Evolutionary conservation across 768 basidiomycete genomes (phyloP).

Genomic region (Lactarius sanguifluus): DNA sequence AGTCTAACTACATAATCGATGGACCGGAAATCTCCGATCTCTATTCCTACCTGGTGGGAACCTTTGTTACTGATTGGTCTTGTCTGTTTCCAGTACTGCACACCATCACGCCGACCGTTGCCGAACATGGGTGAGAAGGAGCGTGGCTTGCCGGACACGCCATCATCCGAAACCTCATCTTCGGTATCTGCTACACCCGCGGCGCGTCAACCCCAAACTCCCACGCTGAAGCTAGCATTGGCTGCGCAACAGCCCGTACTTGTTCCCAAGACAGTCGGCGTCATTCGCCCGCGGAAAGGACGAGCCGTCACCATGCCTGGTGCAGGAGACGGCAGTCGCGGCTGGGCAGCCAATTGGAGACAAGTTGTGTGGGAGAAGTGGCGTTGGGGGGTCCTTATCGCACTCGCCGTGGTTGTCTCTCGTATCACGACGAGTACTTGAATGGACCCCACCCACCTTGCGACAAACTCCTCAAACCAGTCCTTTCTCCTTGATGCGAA

Average conservation of each 20-base stretch:
- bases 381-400: slow-evolving; percentile 79
- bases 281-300: slow-evolving; percentile 27
- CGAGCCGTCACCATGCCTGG: slow-evolving; percentile 28
- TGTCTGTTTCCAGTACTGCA: slow-evolving; percentile 58
- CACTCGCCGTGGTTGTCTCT: slow-evolving; percentile 74
- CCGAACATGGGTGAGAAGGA: slow-evolving; percentile 94
- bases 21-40: slow-evolving; percentile 7
- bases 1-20: slow-evolving; percentile 14
- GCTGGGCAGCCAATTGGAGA: slow-evolving; percentile 62
- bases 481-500: background rate
- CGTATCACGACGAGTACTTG: slow-evolving; percentile 56
- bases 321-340: slow-evolving; percentile 37
- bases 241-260: slow-evolving; percentile 10
- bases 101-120: slow-evolving; percentile 61
- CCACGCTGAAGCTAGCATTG: slow-evolving; percentile 30
- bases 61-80: slow-evolving; percentile 25
- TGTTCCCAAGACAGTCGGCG: slow-evolving; percentile 18
- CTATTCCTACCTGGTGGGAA: background rate
- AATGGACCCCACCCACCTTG: background rate
- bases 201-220: slow-evolving; percentile 27
- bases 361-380: slow-evolving; percentile 79
- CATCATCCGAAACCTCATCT: slow-evolving; percentile 25
- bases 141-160: slow-evolving; percentile 49
- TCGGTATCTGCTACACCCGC: slow-evolving; percentile 25
- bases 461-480: background rate